A percentile compares a stretch with the other conserved stretches of the same genome.
Evolutionary conservation across 2,329 filamentous ascomycete species (phyloP).

Genomic region (Cucurbitaria berberidis): DNA sequence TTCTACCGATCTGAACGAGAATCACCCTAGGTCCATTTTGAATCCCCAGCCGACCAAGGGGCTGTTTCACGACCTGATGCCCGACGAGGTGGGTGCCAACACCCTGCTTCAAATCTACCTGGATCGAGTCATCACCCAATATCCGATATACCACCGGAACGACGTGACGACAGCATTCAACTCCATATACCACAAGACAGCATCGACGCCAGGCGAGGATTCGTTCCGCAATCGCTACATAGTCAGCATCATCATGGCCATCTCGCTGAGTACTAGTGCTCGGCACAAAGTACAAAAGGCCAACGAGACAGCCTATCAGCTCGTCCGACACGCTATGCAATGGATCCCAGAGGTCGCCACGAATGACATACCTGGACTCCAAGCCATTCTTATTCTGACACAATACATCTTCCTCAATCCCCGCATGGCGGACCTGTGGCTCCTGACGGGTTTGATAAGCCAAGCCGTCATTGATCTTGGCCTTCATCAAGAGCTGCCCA

Average conservation of each 20-base stretch:
- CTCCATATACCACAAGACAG: conserved; percentile 38
- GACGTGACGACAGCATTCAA: conserved; percentile 44
- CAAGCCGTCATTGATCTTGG: conserved; percentile 47
- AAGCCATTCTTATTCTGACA: conserved; percentile 44
- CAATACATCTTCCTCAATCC: conserved; percentile 48
- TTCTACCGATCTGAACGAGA: conserved; percentile 45
- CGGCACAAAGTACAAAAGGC: conserved; percentile 42
- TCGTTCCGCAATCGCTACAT: conserved; percentile 43
- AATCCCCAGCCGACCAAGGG: conserved; percentile 41
- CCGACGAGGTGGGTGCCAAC: conserved; percentile 39
- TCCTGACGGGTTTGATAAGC: conserved; percentile 45
- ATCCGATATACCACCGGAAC: conserved; percentile 46
- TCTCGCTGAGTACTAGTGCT: conserved; percentile 44
- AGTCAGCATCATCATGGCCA: conserved; percentile 47
- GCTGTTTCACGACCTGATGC: conserved; percentile 33
- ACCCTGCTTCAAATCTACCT: conserved; percentile 43
- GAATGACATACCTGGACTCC: conserved; percentile 44
- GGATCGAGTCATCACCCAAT: conserved; percentile 44
- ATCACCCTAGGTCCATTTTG: conserved; percentile 46
- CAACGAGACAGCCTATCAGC: conserved; percentile 40
- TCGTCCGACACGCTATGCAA: conserved; percentile 46
- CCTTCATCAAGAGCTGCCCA: conserved; percentile 45
- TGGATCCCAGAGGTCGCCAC: conserved; percentile 46
- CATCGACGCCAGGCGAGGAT: conserved; percentile 30
- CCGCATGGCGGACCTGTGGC: conserved; percentile 46